Evolutionary conservation across 495 filamentous ascomycete genomes (phyloP).

Genomic region (Corynascus novoguineensis): DNA sequence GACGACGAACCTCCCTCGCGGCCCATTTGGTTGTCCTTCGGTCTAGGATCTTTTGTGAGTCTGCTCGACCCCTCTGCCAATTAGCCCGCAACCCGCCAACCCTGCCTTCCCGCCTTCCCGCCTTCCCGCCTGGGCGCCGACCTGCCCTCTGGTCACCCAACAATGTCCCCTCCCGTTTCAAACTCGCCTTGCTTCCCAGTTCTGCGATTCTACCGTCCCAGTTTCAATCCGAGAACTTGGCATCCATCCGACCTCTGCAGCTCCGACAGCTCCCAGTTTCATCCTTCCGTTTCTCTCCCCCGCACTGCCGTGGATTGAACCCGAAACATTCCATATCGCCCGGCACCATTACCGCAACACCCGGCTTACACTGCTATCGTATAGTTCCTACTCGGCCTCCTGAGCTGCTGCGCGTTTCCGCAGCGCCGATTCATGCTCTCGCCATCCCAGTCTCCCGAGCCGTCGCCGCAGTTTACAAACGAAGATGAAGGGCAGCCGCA

Average conservation of each 20-base stretch:
- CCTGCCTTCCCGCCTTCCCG: slow-evolving; percentile 7
- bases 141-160: slow-evolving; percentile 9
- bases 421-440: slow-evolving; percentile 29
- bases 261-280: not conserved
- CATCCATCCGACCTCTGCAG: not conserved
- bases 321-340: not conserved
- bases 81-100: slow-evolving; percentile 15
- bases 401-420: slow-evolving; percentile 7
- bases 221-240: not conserved
- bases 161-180: slow-evolving; percentile 4
- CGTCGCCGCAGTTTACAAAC: slow-evolving; percentile 23
- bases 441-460: slow-evolving; percentile 21
- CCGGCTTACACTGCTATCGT: slow-evolving; percentile 11
- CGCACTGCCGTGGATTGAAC: not conserved
- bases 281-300: not conserved
- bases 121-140: slow-evolving; percentile 1
- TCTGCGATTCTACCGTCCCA: not conserved
- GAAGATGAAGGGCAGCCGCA: slow-evolving; percentile 50
- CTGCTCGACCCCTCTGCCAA: slow-evolving; percentile 12
- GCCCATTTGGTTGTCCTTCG: not conserved
- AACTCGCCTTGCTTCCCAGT: not conserved
- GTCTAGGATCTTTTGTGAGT: slow-evolving; percentile 11
- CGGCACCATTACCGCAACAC: not conserved
- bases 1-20: not conserved
- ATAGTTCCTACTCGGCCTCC: slow-evolving; percentile 6